Conservation (phyloP, 208 protist genomes). For the Leishmania tropica region DNA sequence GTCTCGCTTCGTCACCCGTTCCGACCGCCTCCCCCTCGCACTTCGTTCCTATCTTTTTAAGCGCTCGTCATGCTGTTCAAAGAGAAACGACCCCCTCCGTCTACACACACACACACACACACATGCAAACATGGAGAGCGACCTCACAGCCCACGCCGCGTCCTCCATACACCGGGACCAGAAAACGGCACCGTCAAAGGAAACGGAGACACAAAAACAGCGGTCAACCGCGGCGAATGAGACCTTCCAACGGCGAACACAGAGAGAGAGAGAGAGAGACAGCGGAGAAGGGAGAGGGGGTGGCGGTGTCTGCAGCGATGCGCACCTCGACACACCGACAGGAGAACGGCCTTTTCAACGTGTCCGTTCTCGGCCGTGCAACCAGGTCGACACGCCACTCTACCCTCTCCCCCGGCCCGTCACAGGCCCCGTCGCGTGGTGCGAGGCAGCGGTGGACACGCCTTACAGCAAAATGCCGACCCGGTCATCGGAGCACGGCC, state of each 20-base stretch:
- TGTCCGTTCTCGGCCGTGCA: not conserved
- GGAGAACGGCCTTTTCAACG: not conserved
- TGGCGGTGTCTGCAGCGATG: no score
- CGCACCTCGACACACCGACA: slow-evolving; percentile 3
- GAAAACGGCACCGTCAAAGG: not conserved
- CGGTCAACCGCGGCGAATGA: no score
- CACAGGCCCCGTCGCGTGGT: no score
- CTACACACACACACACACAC: slow-evolving; percentile 3
- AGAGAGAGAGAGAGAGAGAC: not conserved
- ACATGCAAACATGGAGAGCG: not conserved
- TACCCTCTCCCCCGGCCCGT: no score
- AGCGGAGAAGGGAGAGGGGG: no score
- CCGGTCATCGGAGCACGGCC: no score
- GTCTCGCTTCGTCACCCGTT: not conserved
- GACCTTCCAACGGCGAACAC: not conserved
- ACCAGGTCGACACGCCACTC: not conserved
- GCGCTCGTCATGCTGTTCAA: not conserved
- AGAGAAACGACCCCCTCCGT: not conserved
- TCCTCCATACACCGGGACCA: not conserved
- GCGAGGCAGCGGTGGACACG: no score
- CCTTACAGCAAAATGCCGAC: no score
- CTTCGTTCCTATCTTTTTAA: not conserved
- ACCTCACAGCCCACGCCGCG: not conserved
- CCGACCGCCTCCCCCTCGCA: not conserved
- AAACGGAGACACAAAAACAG: no score